A percentile compares a stretch with the other conserved stretches of the same genome.
phyloP scores from a whole-genome alignment of 768 basidiomycete genomes.

The Hortiboletus campestris region DNA sequence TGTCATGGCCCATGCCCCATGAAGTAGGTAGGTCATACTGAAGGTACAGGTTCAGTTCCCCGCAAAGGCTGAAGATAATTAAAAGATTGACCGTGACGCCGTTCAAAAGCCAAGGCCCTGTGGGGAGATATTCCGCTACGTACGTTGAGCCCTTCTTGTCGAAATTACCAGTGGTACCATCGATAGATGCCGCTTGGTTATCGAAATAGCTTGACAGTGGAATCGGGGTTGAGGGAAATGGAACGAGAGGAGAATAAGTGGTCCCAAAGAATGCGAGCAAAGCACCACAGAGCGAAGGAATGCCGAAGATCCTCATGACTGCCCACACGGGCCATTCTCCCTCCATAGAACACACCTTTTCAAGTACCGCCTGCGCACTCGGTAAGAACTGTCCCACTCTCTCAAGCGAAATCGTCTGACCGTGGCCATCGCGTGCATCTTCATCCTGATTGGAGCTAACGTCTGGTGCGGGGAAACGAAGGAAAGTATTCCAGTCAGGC shows the following conservation, averaged over 20 bases:
- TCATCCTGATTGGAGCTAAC: background rate
- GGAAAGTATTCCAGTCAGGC: background rate
- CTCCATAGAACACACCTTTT: slow-evolving; percentile 9
- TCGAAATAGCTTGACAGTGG: slow-evolving; percentile 34
- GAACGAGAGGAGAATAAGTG: slow-evolving; percentile 8
- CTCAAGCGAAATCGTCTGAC: slow-evolving; percentile 12
- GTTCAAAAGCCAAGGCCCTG: slow-evolving; percentile 38
- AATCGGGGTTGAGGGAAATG: slow-evolving; percentile 35
- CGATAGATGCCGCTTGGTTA: slow-evolving; percentile 43
- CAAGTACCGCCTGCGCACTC: slow-evolving; percentile 6
- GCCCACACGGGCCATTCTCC: slow-evolving; percentile 7
- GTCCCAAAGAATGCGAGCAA: slow-evolving; percentile 21
- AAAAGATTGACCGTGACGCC: slow-evolving; percentile 36
- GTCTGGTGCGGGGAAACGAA: background rate
- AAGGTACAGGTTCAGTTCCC: background rate
- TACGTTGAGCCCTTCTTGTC: slow-evolving; percentile 41
- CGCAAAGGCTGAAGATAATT: background rate
- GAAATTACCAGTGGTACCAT: slow-evolving; percentile 40
- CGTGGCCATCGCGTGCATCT: background rate
- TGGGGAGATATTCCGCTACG: slow-evolving; percentile 39
- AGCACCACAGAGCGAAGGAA: slow-evolving; percentile 22
- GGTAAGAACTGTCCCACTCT: background rate
- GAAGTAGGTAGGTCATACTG: slow-evolving; percentile 43
- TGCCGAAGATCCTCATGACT: slow-evolving; percentile 17
- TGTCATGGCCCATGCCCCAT: slow-evolving; percentile 45